Conservation (phyloP, 2,329 filamentous ascomycete genomes). For the Penicillium verrucosum region DNA sequence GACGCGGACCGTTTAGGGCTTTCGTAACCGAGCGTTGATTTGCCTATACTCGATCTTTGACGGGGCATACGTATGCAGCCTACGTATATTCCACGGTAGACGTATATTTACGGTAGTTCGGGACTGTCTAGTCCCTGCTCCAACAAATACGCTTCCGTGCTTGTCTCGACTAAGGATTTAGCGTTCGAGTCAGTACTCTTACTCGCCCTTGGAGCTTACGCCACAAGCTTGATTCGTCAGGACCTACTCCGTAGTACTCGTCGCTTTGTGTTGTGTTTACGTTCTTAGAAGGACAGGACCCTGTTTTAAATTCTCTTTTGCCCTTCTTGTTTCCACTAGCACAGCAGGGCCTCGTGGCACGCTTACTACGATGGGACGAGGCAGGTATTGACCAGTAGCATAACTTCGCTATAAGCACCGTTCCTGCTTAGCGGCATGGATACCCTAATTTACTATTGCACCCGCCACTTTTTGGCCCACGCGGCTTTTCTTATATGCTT, state of each 20-base stretch:
- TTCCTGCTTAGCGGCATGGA: conserved; percentile 12
- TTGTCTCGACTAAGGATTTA: conserved; percentile 10
- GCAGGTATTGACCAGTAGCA: conserved; percentile 2
- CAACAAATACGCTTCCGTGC: conserved; percentile 9
- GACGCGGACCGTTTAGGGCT: conserved; percentile 5
- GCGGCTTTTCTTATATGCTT: conserved; percentile 12
- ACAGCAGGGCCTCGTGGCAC: conserved; percentile 25
- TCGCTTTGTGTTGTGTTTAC: not conserved
- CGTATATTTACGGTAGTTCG: not conserved
- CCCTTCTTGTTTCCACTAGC: not conserved
- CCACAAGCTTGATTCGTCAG: conserved; percentile 20
- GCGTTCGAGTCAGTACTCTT: conserved; percentile 4
- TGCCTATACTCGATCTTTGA: conserved; percentile 9
- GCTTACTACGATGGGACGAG: conserved; percentile 11
- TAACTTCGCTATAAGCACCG: not conserved
- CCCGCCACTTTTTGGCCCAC: conserved; percentile 15
- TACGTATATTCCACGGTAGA: conserved; percentile 21
- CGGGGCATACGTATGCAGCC: conserved; percentile 24
- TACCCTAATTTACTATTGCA: conserved; percentile 5
- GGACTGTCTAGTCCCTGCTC: conserved; percentile 10
- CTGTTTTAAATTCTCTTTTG: conserved; percentile 4
- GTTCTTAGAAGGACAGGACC: conserved; percentile 9
- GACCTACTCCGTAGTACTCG: not conserved
- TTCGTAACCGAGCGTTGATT: conserved; percentile 18
- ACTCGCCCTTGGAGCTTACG: conserved; percentile 16